Conservation (phyloP, 305 asterid genomes). For the Solanum hybrid region DNA sequence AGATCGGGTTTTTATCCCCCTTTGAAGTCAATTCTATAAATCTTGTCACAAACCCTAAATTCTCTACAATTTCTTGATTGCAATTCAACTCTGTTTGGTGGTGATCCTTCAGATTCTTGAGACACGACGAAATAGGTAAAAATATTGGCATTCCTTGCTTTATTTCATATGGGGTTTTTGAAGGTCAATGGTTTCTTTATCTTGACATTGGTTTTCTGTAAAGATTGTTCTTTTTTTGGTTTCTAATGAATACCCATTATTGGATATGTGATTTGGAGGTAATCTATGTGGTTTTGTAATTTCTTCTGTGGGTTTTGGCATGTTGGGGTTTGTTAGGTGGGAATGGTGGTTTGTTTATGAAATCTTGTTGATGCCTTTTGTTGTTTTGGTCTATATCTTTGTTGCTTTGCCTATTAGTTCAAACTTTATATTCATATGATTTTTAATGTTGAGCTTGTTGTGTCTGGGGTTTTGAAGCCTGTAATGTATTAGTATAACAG, state of each 20-base stretch:
- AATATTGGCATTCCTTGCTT: neutral
- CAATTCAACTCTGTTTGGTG: neutral
- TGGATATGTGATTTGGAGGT: neutral
- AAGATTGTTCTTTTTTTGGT: neutral
- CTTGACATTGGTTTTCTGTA: neutral
- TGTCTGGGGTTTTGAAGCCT: neutral
- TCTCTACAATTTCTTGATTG: neutral
- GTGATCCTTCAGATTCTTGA: neutral
- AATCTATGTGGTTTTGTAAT: neutral
- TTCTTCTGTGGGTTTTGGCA: neutral
- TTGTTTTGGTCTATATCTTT: neutral
- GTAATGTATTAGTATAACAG: neutral
- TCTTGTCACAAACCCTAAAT: conserved; percentile 4
- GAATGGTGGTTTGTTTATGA: neutral
- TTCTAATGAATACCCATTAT: neutral
- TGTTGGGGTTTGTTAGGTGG: neutral
- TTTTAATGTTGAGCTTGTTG: neutral
- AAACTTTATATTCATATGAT: neutral
- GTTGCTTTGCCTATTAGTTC: neutral
- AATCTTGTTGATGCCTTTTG: neutral
- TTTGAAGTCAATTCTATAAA: neutral
- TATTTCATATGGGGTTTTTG: neutral
- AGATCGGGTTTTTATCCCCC: neutral
- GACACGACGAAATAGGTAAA: neutral
- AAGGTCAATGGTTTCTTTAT: neutral